These are phyloP conservation scores for Fusarium burgessii DNA, from an alignment of 2,329 filamentous ascomycete species.

Conservation along the genomic window DNA sequence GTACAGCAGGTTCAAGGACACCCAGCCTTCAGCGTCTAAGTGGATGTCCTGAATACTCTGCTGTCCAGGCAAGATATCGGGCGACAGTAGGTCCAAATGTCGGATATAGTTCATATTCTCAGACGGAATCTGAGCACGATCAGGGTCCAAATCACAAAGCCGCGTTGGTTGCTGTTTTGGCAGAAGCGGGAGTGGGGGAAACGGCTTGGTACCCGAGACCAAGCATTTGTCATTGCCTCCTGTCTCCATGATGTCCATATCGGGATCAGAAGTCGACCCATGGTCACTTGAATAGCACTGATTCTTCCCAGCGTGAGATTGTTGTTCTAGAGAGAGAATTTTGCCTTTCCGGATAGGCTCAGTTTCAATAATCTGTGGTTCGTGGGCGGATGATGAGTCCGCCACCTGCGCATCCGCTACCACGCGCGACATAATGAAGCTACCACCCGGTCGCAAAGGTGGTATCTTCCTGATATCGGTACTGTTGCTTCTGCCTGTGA, in stretches of 20 bases:
- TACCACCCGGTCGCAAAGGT: constrained; percentile 22
- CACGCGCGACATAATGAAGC: constrained; percentile 12
- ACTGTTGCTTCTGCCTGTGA: constrained; percentile 74
- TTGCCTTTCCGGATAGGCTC: constrained; percentile 61
- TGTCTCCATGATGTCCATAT: constrained; percentile 60
- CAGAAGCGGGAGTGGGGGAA: constrained; percentile 54
- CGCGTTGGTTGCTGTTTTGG: constrained; percentile 82
- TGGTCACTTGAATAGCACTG: constrained; percentile 58
- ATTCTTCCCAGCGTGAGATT: constrained; percentile 49
- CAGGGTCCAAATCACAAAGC: constrained; percentile 80
- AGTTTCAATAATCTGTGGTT: constrained; percentile 44
- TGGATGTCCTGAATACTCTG: constrained; percentile 60
- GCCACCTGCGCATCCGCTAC: constrained; percentile 44
- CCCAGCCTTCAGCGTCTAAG: constrained; percentile 78
- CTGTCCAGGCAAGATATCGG: constrained; percentile 62
- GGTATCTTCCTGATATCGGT: constrained; percentile 51
- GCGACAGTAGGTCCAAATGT: constrained; percentile 75
- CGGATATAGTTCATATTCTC: constrained; percentile 86
- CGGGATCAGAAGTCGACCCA: constrained; percentile 59
- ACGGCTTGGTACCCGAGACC: constrained; percentile 53
- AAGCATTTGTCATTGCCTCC: constrained; percentile 53
- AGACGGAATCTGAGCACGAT: constrained; percentile 76
- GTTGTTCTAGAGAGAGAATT: constrained; percentile 55
- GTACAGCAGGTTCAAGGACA: constrained; percentile 83
- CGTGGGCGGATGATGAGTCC: constrained; percentile 47